Evolutionary conservation across 108 stramenopile genomes (phyloP).

Genomic region (Mediolabrus comicus): DNA sequence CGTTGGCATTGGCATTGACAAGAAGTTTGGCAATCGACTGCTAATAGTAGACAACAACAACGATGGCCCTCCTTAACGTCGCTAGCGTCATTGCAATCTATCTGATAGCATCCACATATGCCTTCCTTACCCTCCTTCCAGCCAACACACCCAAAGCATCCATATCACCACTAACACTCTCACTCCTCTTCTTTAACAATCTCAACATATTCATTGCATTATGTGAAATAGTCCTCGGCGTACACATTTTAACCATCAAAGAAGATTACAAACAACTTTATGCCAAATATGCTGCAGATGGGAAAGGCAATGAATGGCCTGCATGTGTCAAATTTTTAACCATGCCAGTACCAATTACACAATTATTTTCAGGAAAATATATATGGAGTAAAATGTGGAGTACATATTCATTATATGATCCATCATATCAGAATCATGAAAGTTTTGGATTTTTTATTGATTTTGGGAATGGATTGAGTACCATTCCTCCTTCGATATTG

Average conservation of each 20-base stretch:
- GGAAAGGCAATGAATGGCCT: conserved; percentile 43
- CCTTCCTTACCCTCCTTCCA: conserved; percentile 18
- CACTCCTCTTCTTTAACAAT: conserved; percentile 77
- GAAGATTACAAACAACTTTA: conserved; percentile 56
- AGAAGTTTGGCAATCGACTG: neutral
- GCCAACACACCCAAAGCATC: conserved; percentile 5
- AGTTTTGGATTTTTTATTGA: conserved; percentile 88
- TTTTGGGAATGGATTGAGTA: conserved; percentile 82
- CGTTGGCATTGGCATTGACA: too few relatives aligned
- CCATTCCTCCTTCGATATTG: conserved; percentile 69
- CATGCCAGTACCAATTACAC: conserved; percentile 53
- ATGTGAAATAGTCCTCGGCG: conserved; percentile 73
- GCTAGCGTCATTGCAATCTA: conserved; percentile 47
- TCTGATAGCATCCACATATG: conserved; percentile 46
- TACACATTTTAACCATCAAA: conserved; percentile 61
- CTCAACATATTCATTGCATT: conserved; percentile 80
- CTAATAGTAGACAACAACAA: too few relatives aligned
- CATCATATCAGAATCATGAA: conserved; percentile 83
- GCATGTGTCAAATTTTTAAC: conserved; percentile 57
- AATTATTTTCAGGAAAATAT: conserved; percentile 42
- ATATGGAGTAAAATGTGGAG: conserved; percentile 65
- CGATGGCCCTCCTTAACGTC: conserved; percentile 40
- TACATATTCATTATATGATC: conserved; percentile 79
- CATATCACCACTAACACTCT: conserved; percentile 8
- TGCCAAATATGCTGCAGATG: conserved; percentile 45